phyloP scores from a whole-genome alignment of 139 green algal species.

The Chlorella sp. region DNA sequence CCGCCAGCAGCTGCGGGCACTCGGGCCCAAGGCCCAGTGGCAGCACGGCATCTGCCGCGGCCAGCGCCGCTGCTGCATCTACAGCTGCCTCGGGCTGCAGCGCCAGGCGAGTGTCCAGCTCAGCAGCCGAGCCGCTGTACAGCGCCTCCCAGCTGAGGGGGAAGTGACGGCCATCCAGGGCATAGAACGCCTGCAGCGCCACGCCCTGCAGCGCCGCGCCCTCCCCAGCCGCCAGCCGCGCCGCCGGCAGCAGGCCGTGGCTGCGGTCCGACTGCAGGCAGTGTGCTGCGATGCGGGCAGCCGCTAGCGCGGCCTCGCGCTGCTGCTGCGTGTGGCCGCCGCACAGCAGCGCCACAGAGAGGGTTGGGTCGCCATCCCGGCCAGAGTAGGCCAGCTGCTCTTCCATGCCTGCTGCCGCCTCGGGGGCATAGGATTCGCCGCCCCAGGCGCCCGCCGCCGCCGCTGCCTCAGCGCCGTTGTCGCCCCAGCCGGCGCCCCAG shows the following conservation, averaged over 20 bases:
- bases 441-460: background rate
- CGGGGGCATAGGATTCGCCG: background rate
- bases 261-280: constrained; percentile 41
- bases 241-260: constrained; percentile 20
- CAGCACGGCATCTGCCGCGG: too few relatives aligned
- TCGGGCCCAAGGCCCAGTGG: too few relatives aligned
- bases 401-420: too few relatives aligned
- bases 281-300: constrained; percentile 36
- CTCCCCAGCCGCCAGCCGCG: background rate
- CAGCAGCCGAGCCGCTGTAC: too few relatives aligned
- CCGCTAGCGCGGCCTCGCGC: constrained; percentile 24
- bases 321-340: constrained; percentile 27
- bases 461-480: background rate
- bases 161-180: too few relatives aligned
- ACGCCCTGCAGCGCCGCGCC: too few relatives aligned
- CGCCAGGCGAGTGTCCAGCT: too few relatives aligned
- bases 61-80: too few relatives aligned
- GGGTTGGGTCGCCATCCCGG: constrained; percentile 22
- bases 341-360: constrained; percentile 36
- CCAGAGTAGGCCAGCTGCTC: background rate
- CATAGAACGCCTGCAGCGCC: too few relatives aligned
- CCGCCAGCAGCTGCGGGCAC: too few relatives aligned
- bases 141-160: too few relatives aligned
- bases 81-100: too few relatives aligned
- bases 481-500: background rate